A percentile compares a stretch with the other conserved stretches of the same genome.
phyloP scores from a whole-genome alignment of 2,329 filamentous ascomycete genomes.

The Alternaria consortialis region DNA sequence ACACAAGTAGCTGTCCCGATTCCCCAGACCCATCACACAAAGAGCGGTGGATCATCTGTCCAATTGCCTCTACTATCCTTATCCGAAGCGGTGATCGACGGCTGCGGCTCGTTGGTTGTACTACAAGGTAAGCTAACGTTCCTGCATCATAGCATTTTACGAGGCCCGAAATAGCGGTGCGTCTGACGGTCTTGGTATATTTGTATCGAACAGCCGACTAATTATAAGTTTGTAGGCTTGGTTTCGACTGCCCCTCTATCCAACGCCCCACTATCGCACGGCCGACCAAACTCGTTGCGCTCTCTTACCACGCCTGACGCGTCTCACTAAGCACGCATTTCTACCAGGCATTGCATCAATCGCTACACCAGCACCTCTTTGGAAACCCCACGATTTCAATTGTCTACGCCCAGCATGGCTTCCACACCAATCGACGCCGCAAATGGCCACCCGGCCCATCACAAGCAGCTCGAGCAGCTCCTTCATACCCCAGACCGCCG shows the following conservation, averaged over 20 bases:
- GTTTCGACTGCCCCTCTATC: slow-evolving; percentile 10
- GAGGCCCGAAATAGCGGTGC: slow-evolving; percentile 10
- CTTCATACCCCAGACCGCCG: slow-evolving; percentile 66
- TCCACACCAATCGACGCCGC: slow-evolving; percentile 45
- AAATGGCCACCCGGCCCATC: slow-evolving; percentile 46
- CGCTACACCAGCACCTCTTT: slow-evolving; percentile 9
- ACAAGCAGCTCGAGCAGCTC: slow-evolving; percentile 67
- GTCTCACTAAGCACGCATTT: slow-evolving; percentile 21
- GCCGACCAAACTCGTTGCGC: slow-evolving; percentile 10
- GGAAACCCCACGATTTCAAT: background rate
- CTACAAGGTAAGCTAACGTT: slow-evolving; percentile 7
- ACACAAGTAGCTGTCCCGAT: slow-evolving; percentile 2
- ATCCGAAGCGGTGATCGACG: slow-evolving; percentile 12
- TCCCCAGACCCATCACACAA: slow-evolving; percentile 18
- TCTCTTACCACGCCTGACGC: slow-evolving; percentile 16
- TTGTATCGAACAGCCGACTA: slow-evolving; percentile 3
- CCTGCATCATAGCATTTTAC: slow-evolving; percentile 1
- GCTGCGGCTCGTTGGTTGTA: slow-evolving; percentile 12
- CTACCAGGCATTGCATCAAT: slow-evolving; percentile 18
- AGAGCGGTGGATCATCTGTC: slow-evolving; percentile 41
- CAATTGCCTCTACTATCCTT: slow-evolving; percentile 39
- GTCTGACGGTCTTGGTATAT: slow-evolving; percentile 3
- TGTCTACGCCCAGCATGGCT: slow-evolving; percentile 36
- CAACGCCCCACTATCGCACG: slow-evolving; percentile 13
- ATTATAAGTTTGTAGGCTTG: background rate